Evolutionary conservation across 2,329 filamentous ascomycete genomes (phyloP), one percentile per base, ranked within the genome.

Genomic region (Epichloe sp.): DNA sequence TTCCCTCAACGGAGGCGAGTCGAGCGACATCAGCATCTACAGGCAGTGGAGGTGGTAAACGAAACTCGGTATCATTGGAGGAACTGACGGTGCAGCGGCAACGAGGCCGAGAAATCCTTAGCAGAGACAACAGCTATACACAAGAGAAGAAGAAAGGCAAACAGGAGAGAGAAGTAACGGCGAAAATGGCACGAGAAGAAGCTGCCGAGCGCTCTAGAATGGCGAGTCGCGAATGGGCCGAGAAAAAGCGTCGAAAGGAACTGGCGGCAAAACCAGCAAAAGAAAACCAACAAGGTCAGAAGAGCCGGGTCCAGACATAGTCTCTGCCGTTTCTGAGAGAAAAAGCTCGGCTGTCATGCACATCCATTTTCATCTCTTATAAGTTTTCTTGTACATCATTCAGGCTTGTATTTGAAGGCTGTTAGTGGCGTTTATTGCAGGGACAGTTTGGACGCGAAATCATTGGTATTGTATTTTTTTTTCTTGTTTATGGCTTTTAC

Each of bases 201-300:
- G 80, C 80, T 23, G 79, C 80, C 10, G 79, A 83, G 63, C 71
- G 76, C 58, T 79, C 78, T 50, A 72, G 80, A 50, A 69, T 72
- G 60, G 71, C 76, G 53, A 78, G 78, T 56, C 73, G 79, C 36
- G 76, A 81, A 57, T 83, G 80, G 79, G 79, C 79, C 11, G 78
- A 81, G 60, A 80, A 75, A 64, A 75, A 77, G 60, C 69, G 70
- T 38, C 67, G 63, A 17, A 75, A 71, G 59, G 65, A 67, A 50
- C 46, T 56, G 42, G 57, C 59, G 26, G 44, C 59, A 40, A 55
- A 44, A 37, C 57, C 56, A 34, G 50, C 54, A 15, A 54, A 56
- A 43, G 44, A 52, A 43, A 52, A 34, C 6, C 42, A 47, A 41
- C 43, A 19, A 41, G 34, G 19, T 12, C 31, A 44, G n/a, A 47